Evolutionary conservation across 768 basidiomycete genomes (phyloP), one percentile per base, ranked within the genome.

Genomic region (Lactifluus echinatus): DNA sequence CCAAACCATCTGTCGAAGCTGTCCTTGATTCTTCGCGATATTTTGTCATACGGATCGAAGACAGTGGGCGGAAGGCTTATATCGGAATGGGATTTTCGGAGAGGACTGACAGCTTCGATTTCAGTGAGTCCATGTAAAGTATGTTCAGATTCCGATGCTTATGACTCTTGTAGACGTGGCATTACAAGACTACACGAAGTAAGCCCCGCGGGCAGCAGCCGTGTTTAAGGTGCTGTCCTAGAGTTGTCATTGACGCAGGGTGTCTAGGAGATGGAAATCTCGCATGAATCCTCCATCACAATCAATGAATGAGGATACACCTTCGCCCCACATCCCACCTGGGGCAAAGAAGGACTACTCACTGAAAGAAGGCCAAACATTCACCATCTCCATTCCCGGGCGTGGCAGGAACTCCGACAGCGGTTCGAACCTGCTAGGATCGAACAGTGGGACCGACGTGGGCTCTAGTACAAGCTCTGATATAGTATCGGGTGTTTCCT

Each of bases 11-110:
- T 28, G 89, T 97, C n/a, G 93, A 97, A 63, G 87, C 90, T n/a
- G 93, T 94, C 15, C 76, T 96, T 26, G 93, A 97, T 69, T 94
- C 92, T 1, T 94, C 93, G 11, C 83, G 93, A 47, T 97, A 97
- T 69, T 97, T 97, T 67, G 93, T 95, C 15, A 75, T 96, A 40
- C 79, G 91, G 53, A 87, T 96, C 2, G 93, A 96, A 69, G 93
- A 94, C 64, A 76, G 75, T 15, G 91, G 91, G 21, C 84, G 80
- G 69, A 87, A 89, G 68, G 93, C 94, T 1, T 93, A 91, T 66
- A 91, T 97, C 56, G 93, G 93, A 5, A 85, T 96, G 79, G 93
- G 93, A 15, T 97, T 93, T 69, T 79, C 80, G 21, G 93, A 94
- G 67, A 79, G 92, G 23, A 79, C 89, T 8, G 91, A 93, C 64